A percentile compares a stretch with the other conserved stretches of the same genome.
Evolutionary conservation across 2,329 filamentous ascomycete species (phyloP).

Genomic region (Paracamarosporium sp.): DNA sequence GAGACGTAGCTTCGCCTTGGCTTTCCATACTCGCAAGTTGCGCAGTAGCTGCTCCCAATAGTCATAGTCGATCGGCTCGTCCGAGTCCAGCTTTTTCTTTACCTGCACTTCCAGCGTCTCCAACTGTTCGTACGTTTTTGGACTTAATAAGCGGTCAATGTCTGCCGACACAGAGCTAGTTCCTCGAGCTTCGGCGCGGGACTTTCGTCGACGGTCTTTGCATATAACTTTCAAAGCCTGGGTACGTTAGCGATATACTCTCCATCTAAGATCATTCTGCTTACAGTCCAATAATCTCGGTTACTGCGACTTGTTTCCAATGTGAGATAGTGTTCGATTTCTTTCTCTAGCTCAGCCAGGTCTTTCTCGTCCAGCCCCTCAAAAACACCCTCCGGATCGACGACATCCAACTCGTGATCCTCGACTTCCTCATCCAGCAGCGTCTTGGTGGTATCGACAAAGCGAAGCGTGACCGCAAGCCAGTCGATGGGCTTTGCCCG

Average conservation of each 20-base stretch:
- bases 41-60: constrained; percentile 95
- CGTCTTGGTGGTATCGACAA: constrained; percentile 84
- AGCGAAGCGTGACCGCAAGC: constrained; percentile 87
- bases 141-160: constrained; percentile 83
- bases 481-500: constrained; percentile 93
- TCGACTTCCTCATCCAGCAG: constrained; percentile 81
- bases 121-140: constrained; percentile 88
- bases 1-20: constrained; percentile 80
- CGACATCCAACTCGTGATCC: constrained; percentile 75
- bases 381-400: constrained; percentile 82
- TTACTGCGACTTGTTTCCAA: constrained; percentile 82
- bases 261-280: constrained; percentile 30
- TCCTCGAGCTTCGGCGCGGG: constrained; percentile 74
- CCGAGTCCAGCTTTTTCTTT: constrained; percentile 80
- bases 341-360: constrained; percentile 77
- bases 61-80: constrained; percentile 93
- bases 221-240: constrained; percentile 85
- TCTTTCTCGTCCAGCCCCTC: constrained; percentile 72
- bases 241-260: constrained; percentile 15
- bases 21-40: constrained; percentile 88
- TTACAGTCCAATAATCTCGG: constrained; percentile 82
- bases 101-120: constrained; percentile 87
- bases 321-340: constrained; percentile 79
- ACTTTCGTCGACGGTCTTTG: constrained; percentile 73
- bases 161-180: constrained; percentile 84